Percentiles rank a stretch among this genome's conserved stretches.
Conservation (phyloP, 192 early-diverging fungal species). For the Geranomyces variabilis region DNA sequence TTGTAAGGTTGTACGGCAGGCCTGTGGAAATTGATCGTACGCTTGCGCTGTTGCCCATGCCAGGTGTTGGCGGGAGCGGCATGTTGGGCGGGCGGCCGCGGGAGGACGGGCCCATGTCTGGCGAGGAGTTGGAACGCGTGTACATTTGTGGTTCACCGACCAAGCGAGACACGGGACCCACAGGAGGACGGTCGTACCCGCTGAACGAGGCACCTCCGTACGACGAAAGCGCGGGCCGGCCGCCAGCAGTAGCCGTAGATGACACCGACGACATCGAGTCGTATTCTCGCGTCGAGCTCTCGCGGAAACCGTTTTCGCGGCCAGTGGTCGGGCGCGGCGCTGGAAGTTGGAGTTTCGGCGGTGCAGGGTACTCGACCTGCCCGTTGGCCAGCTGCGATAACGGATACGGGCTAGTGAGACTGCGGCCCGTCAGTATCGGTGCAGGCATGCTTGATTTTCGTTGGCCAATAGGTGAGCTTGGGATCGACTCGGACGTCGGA, state of each 20-base stretch:
- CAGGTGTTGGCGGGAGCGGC: slow-evolving; percentile 30
- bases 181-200: neutral
- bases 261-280: neutral
- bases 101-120: neutral
- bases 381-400: neutral
- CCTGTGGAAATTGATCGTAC: slow-evolving; percentile 29
- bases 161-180: neutral
- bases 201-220: neutral
- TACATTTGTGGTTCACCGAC: neutral
- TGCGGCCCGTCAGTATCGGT: slow-evolving; percentile 18
- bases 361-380: too few species aligned
- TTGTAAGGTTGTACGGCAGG: slow-evolving; percentile 35
- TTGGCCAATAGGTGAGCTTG: slow-evolving; percentile 22
- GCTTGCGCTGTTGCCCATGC: slow-evolving; percentile 67
- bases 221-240: neutral
- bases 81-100: slow-evolving; percentile 9
- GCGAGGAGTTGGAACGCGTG: slow-evolving; percentile 6
- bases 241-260: too few species aligned
- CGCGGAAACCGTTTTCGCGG: too few species aligned
- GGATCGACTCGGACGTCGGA: slow-evolving; percentile 16
- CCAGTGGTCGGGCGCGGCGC: too few species aligned
- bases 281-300: too few species aligned
- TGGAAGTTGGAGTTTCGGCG: too few species aligned
- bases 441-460: slow-evolving; percentile 13
- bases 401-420: slow-evolving; percentile 21